A percentile compares a stretch with the other conserved stretches of the same genome.
These are phyloP conservation scores for Pseudogymnoascus sp. DNA, from an alignment of 2,329 filamentous ascomycete species.

Conservation along the genomic window DNA sequence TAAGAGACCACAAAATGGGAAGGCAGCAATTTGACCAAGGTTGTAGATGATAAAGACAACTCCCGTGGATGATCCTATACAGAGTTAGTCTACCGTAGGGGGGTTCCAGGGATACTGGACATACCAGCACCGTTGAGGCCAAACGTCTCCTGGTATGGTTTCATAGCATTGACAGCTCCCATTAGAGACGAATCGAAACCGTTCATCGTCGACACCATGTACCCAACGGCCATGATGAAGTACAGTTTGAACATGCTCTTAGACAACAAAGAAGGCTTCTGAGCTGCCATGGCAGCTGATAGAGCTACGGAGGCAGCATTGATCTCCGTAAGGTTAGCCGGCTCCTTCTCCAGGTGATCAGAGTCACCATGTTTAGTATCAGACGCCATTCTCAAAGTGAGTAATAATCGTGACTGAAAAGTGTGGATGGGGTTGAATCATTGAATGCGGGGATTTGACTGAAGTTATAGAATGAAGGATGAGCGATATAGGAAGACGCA, in stretches of 20 bases:
- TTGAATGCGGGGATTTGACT: neutral
- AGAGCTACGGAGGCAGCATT: constrained; percentile 31
- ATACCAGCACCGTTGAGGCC: constrained; percentile 36
- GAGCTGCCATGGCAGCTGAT: constrained; percentile 28
- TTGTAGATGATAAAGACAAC: constrained; percentile 42
- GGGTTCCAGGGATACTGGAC: neutral
- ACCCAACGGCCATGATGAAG: constrained; percentile 32
- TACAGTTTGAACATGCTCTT: constrained; percentile 30
- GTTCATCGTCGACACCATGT: constrained; percentile 43
- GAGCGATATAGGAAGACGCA: neutral
- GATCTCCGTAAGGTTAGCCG: constrained; percentile 23
- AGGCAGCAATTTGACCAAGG: constrained; percentile 41
- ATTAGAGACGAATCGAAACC: constrained; percentile 34
- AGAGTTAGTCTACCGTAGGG: neutral
- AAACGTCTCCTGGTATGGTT: constrained; percentile 41
- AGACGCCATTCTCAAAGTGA: neutral
- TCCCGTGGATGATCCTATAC: constrained; percentile 34
- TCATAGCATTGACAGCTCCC: constrained; percentile 38
- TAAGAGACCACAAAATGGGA: constrained; percentile 42
- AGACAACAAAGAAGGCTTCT: constrained; percentile 30
- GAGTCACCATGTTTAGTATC: neutral
- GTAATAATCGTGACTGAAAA: neutral
- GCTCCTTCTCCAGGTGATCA: constrained; percentile 14
- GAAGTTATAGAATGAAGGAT: neutral
- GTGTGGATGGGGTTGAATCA: neutral